These are phyloP conservation scores for Tulasnella sp. DNA, from an alignment of 768 basidiomycete genomes.

Conservation along the genomic window DNA sequence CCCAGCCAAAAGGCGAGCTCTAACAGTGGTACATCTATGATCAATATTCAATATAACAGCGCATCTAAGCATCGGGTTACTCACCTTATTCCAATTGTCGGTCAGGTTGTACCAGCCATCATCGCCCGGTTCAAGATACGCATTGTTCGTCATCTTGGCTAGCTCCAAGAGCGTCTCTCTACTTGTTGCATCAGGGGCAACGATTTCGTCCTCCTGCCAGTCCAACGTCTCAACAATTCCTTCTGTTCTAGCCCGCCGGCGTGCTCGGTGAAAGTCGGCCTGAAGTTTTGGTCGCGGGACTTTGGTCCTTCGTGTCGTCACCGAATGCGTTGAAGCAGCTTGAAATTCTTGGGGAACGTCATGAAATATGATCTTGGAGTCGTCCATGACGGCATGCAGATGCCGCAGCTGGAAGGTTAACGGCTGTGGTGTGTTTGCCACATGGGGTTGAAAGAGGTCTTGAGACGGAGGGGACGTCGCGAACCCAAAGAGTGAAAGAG, in stretches of 20 bases:
- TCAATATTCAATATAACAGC: neutral
- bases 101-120: slow-evolving; percentile 22
- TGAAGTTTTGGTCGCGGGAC: slow-evolving; percentile 13
- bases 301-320: slow-evolving; percentile 7
- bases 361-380: slow-evolving; percentile 22
- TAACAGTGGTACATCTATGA: slow-evolving; percentile 33
- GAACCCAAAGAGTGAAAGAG: neutral
- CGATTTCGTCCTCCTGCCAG: slow-evolving; percentile 65
- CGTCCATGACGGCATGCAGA: slow-evolving; percentile 17
- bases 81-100: slow-evolving; percentile 24
- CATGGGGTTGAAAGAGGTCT: slow-evolving; percentile 12
- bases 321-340: slow-evolving; percentile 1
- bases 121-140: slow-evolving; percentile 48
- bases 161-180: slow-evolving; percentile 68
- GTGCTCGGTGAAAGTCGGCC: slow-evolving; percentile 20
- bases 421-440: slow-evolving; percentile 12
- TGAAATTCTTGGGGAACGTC: slow-evolving; percentile 10
- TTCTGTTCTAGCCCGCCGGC: slow-evolving; percentile 1
- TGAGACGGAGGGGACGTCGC: neutral
- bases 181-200: slow-evolving; percentile 66
- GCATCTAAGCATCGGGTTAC: neutral
- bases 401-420: slow-evolving; percentile 23
- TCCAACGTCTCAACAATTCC: slow-evolving; percentile 8
- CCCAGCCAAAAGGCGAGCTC: slow-evolving; percentile 83
- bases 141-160: slow-evolving; percentile 87